Conservation (phyloP, 73 alveolate species). For the Paramecium caudatum region DNA sequence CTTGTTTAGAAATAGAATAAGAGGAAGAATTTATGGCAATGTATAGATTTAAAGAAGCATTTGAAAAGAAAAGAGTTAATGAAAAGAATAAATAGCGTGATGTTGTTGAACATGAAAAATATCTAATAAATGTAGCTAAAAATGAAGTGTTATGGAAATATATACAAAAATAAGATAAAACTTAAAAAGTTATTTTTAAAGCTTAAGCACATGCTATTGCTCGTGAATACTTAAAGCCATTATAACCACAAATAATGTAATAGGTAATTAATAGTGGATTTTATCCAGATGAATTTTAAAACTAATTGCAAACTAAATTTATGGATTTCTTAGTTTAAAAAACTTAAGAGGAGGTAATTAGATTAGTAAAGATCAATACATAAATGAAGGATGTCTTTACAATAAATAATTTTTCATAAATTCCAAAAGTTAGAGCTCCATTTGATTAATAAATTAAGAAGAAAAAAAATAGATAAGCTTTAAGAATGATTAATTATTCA, state of each 20-base stretch:
- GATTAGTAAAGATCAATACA: constrained; percentile 45
- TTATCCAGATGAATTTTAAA: constrained; percentile 82
- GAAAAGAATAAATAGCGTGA: constrained; percentile 89
- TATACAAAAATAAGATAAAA: constrained; percentile 78
- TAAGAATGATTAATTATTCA: constrained; percentile 66
- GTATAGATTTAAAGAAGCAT: constrained; percentile 90
- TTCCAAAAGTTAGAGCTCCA: constrained; percentile 39
- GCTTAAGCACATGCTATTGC: constrained; percentile 85
- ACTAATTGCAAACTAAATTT: constrained; percentile 81
- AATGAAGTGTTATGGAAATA: constrained; percentile 78
- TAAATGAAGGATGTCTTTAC: constrained; percentile 45
- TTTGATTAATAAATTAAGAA: constrained; percentile 38
- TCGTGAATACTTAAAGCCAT: constrained; percentile 76
- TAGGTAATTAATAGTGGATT: constrained; percentile 77
- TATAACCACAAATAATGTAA: constrained; percentile 74
- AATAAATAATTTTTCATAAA: not conserved
- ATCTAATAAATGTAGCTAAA: constrained; percentile 82
- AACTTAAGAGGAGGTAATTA: constrained; percentile 79
- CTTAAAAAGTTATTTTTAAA: constrained; percentile 78
- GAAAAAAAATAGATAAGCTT: constrained; percentile 62
- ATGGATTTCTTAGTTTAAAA: constrained; percentile 83
- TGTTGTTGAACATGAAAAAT: constrained; percentile 84
- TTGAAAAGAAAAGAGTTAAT: constrained; percentile 86
- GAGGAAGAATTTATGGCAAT: constrained; percentile 95
- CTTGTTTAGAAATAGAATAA: constrained; percentile 96